A percentile compares a stretch with the other conserved stretches of the same genome.
Evolutionary conservation across 2,329 filamentous ascomycete species (phyloP).

Genomic region (Piedraia hortae): DNA sequence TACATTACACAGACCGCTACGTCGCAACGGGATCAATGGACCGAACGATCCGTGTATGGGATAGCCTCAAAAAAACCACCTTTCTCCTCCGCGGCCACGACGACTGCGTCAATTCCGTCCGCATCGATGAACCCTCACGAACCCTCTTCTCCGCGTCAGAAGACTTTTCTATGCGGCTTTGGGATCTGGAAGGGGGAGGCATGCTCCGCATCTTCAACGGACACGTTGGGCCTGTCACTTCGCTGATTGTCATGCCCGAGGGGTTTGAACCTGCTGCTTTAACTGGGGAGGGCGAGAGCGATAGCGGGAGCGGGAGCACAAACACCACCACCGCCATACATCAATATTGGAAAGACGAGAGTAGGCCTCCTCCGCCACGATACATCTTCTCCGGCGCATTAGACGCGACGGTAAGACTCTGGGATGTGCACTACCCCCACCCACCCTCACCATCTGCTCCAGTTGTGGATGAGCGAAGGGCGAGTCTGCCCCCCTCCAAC

Average conservation of each 20-base stretch:
- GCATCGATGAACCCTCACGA: constrained; percentile 41
- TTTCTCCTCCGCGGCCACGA: constrained; percentile 59
- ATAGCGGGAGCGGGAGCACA: constrained; percentile 11
- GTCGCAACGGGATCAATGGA: constrained; percentile 78
- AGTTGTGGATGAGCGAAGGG: constrained; percentile 11
- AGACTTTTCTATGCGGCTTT: constrained; percentile 70
- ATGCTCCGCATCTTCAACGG: constrained; percentile 59
- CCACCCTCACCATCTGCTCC: constrained; percentile 1
- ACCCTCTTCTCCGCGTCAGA: constrained; percentile 85
- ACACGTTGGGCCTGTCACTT: constrained; percentile 86
- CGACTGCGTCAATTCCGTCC: constrained; percentile 94
- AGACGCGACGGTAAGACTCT: constrained; percentile 73
- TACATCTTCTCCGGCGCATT: constrained; percentile 87
- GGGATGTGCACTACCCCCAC: constrained; percentile 35
- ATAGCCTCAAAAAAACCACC: constrained; percentile 59
- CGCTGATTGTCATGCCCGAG: constrained; percentile 55
- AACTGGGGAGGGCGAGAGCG: constrained; percentile 27
- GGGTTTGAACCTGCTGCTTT: constrained; percentile 40
- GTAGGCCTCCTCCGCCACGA: constrained; percentile 47
- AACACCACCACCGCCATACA: constrained; percentile 3
- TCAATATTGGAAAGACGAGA: constrained; percentile 31
- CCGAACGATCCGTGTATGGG: constrained; percentile 73
- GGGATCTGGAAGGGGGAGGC: constrained; percentile 65
- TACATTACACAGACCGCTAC: constrained; percentile 57
- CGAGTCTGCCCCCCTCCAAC: constrained; percentile 11